phyloP scores from a whole-genome alignment of 768 basidiomycete species.

The Tylopilus sp. region DNA sequence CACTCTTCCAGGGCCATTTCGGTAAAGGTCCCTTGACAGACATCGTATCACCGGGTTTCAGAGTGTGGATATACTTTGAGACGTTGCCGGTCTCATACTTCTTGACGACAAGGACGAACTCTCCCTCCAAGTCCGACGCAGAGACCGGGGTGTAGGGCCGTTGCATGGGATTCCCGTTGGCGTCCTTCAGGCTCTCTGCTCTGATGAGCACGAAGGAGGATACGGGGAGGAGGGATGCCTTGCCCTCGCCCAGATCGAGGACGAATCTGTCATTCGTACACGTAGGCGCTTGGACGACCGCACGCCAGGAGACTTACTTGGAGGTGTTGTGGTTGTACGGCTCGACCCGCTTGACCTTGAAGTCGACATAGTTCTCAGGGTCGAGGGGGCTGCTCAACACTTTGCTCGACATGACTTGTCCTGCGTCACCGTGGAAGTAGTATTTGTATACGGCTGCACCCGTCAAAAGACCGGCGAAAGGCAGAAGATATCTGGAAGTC shows the following conservation, averaged over 20 bases:
- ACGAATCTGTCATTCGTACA: constrained; percentile 49
- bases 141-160: constrained; percentile 95
- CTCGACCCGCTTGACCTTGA: constrained; percentile 75
- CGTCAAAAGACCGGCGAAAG: constrained; percentile 37
- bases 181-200: constrained; percentile 65
- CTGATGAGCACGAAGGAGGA: constrained; percentile 78
- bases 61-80: constrained; percentile 75
- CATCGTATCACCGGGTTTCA: constrained; percentile 82
- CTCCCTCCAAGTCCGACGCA: constrained; percentile 66
- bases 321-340: constrained; percentile 96
- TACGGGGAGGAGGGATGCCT: constrained; percentile 75
- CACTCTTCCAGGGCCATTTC: constrained; percentile 86
- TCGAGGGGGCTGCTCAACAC: constrained; percentile 66
- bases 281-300: neutral
- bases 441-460: constrained; percentile 50
- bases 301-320: constrained; percentile 42
- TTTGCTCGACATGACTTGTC: constrained; percentile 38
- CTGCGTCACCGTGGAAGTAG: constrained; percentile 31
- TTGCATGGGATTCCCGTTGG: constrained; percentile 83
- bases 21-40: constrained; percentile 87
- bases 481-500: constrained; percentile 43
- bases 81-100: constrained; percentile 79
- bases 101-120: constrained; percentile 81
- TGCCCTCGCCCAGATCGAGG: constrained; percentile 76
- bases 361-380: constrained; percentile 70